Evolutionary conservation across 2,329 filamentous ascomycete genomes (phyloP), one percentile per base, ranked within the genome.

Genomic region (Pestalotiopsis sp.): DNA sequence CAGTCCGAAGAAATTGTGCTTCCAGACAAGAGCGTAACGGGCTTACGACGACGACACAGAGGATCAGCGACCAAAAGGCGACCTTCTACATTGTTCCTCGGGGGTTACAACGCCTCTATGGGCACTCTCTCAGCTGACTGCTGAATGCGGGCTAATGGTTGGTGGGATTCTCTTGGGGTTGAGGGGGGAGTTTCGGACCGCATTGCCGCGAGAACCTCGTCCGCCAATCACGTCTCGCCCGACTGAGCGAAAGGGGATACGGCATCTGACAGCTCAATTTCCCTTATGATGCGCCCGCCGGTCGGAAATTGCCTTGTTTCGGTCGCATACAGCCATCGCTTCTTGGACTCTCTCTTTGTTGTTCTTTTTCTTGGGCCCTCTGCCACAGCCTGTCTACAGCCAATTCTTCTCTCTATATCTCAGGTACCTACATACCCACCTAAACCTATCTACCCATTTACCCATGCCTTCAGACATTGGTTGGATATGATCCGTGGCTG

Each of bases 321-420:
- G 45, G 45, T 52, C 45, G 45, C 45, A 52, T n/a, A 52, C 7
- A 52, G 17, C 17, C 17, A 79, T 20, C 81, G 80, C 45, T 73
- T 13, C 58, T 60, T 27, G 17, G 31, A 60, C 14, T 60, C n/a
- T 27, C 25, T 38, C 17, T 38, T 38, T 60, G n/a, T 11, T 31
- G 11, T 27, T 12, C 23, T 14, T 38, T 11, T 60, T 9, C 14
- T 9, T 20, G 9, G n/a, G 2, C 9, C 17, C 45, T 52, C 20
- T 17, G 14, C 17, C 20, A n/a, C 17, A 52, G 17, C 14, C 45
- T 52, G 3, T 1, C 41, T 49, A 49, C 41, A 14, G 4, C 23
- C 7, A n/a, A n/a, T n/a, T n/a, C 17, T 9, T n/a, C 20, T n/a
- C 45, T n/a, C 7, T 17, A 13, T 20, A 60, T 38, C 13, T 31